Conservation (phyloP, 345 rosid species). For the Lenwebbia sp. region DNA sequence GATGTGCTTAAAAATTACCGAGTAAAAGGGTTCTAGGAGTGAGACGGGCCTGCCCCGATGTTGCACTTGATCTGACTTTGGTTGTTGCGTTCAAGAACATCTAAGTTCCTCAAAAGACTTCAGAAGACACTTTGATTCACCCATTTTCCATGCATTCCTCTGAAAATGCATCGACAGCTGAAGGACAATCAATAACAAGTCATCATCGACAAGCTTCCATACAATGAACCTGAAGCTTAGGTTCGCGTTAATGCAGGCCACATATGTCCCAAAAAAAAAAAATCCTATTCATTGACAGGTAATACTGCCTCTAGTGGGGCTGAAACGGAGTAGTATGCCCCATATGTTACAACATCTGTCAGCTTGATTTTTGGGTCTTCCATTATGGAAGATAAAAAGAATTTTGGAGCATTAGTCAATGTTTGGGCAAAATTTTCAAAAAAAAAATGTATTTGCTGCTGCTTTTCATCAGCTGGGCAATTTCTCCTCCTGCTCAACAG, state of each 20-base stretch:
- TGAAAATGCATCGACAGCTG: not conserved
- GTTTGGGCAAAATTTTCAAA: not conserved
- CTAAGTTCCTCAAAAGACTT: not conserved
- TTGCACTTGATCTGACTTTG: not conserved
- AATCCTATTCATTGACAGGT: not conserved
- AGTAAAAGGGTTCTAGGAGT: not conserved
- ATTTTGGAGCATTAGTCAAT: not conserved
- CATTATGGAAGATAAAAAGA: not conserved
- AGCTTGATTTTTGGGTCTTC: not conserved
- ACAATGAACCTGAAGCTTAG: not conserved
- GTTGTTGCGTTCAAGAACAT: not conserved
- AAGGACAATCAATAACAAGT: not conserved
- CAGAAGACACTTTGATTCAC: not conserved
- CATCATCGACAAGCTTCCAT: not conserved
- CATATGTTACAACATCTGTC: not conserved
- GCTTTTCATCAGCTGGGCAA: not conserved
- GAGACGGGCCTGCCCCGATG: not conserved
- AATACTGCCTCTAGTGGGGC: not conserved
- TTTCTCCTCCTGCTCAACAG: slow-evolving; percentile 12
- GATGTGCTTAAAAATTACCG: not conserved
- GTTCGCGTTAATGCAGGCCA: too few relatives aligned
- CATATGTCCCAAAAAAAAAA: not conserved
- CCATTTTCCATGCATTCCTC: not conserved
- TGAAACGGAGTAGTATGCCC: not conserved
- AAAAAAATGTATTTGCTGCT: not conserved